These are phyloP conservation scores for Globomyces sp. DNA, from an alignment of 371 early-diverging fungal species.

Conservation along the genomic window DNA sequence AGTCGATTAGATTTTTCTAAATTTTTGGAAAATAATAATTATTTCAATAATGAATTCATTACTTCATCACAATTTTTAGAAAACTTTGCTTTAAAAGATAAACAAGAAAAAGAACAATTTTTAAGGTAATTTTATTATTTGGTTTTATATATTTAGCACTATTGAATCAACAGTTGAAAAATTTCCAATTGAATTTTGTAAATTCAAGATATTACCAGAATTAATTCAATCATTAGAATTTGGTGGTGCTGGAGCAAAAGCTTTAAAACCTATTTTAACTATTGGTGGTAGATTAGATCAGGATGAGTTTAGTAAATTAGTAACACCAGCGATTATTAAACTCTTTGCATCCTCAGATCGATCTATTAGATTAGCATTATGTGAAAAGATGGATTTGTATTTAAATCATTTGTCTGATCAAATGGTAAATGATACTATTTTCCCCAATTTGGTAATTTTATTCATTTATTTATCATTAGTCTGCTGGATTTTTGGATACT, in stretches of 20 bases:
- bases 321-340: slow-evolving; percentile 74
- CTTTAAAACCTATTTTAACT: slow-evolving; percentile 77
- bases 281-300: slow-evolving; percentile 72
- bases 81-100: slow-evolving; percentile 83
- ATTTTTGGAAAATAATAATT: slow-evolving; percentile 65
- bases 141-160: slow-evolving; percentile 32
- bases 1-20: slow-evolving; percentile 62
- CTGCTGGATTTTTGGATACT: slow-evolving; percentile 85
- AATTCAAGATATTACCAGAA: slow-evolving; percentile 82
- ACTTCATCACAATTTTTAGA: slow-evolving; percentile 78
- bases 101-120: slow-evolving; percentile 74
- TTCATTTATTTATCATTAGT: slow-evolving; percentile 42
- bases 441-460: slow-evolving; percentile 68
- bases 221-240: slow-evolving; percentile 86
- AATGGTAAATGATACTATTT: slow-evolving; percentile 79
- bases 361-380: slow-evolving; percentile 77
- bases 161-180: slow-evolving; percentile 59
- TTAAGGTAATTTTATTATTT: slow-evolving; percentile 32
- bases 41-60: slow-evolving; percentile 77
- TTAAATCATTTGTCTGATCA: slow-evolving; percentile 68
- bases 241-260: slow-evolving; percentile 88
- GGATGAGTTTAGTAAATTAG: slow-evolving; percentile 66
- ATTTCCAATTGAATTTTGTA: slow-evolving; percentile 80
- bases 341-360: slow-evolving; percentile 90
- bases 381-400: slow-evolving; percentile 75